These are phyloP conservation scores for Lactuca sativa DNA, from an alignment of 129 eudicot genomes.

Conservation along the genomic window DNA sequence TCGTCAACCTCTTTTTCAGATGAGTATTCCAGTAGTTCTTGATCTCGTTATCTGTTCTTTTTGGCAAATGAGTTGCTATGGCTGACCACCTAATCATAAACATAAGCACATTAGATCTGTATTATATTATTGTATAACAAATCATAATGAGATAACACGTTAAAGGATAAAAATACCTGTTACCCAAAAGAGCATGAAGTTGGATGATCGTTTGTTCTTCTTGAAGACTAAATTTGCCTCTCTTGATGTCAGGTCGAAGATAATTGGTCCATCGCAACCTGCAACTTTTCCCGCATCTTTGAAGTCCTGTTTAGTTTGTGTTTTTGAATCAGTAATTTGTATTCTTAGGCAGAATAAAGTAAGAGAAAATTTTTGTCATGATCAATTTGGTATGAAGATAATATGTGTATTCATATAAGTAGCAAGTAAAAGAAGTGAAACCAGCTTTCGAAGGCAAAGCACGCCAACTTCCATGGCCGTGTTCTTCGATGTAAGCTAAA, in stretches of 20 bases:
- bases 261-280: slow-evolving; percentile 94
- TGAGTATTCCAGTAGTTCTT: slow-evolving; percentile 87
- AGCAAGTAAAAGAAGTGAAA: slow-evolving; percentile 22
- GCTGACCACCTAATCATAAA: slow-evolving; percentile 73
- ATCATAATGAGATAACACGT: not conserved
- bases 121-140: not conserved
- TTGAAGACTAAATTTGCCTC: slow-evolving; percentile 87
- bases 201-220: slow-evolving; percentile 98
- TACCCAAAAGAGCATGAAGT: slow-evolving; percentile 96
- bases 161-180: slow-evolving; percentile 46
- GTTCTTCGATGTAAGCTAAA: slow-evolving; percentile 79
- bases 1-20: slow-evolving; percentile 60
- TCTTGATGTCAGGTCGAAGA: slow-evolving; percentile 87
- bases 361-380: not conserved
- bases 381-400: not conserved
- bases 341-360: not conserved
- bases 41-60: slow-evolving; percentile 75
- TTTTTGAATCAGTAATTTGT: slow-evolving; percentile 17
- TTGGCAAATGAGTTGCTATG: slow-evolving; percentile 74
- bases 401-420: not conserved
- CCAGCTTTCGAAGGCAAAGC: slow-evolving; percentile 93
- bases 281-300: slow-evolving; percentile 96
- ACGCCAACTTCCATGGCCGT: slow-evolving; percentile 98
- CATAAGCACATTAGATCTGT: not conserved
- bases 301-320: slow-evolving; percentile 54